Evolutionary conservation across 345 rosid species (phyloP).

Genomic region (Angophora floribunda): DNA sequence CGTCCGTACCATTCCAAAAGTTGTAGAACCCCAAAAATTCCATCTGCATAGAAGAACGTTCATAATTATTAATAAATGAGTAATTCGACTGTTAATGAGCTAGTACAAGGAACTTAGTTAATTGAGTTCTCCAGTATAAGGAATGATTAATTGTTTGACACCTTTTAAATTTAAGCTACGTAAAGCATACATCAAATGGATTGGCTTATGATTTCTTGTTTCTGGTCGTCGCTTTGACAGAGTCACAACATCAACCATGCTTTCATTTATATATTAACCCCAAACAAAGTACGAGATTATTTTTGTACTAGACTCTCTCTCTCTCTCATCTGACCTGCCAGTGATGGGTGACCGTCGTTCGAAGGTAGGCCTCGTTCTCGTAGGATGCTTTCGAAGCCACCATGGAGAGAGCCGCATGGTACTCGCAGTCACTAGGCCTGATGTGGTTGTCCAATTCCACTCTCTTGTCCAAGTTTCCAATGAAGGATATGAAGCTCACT

Average conservation of each 20-base stretch:
- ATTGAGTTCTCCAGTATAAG: not conserved
- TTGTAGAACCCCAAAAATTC: conserved; percentile 40
- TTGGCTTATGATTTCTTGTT: not conserved
- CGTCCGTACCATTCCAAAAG: conserved; percentile 59
- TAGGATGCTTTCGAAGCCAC: conserved; percentile 65
- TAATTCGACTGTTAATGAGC: not conserved
- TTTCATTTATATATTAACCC: not conserved
- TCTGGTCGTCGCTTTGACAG: not conserved
- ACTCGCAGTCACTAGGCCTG: conserved; percentile 23
- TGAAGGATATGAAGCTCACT: conserved; percentile 25
- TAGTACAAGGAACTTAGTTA: not conserved
- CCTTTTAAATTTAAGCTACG: not conserved
- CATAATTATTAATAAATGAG: not conserved
- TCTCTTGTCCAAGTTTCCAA: conserved; percentile 39
- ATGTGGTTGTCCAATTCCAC: conserved; percentile 31
- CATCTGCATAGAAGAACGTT: conserved; percentile 23
- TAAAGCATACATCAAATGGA: not conserved
- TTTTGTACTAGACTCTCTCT: not conserved
- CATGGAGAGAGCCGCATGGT: conserved; percentile 39
- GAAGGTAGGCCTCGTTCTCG: conserved; percentile 45
- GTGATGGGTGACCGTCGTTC: conserved; percentile 18
- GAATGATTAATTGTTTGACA: not conserved
- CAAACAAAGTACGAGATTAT: not conserved
- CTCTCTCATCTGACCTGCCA: conserved; percentile 38
- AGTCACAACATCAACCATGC: not conserved